A percentile compares a stretch with the other conserved stretches of the same genome.
Conservation (phyloP, 371 early-diverging fungal genomes). For the Capniomyces stellatus region DNA sequence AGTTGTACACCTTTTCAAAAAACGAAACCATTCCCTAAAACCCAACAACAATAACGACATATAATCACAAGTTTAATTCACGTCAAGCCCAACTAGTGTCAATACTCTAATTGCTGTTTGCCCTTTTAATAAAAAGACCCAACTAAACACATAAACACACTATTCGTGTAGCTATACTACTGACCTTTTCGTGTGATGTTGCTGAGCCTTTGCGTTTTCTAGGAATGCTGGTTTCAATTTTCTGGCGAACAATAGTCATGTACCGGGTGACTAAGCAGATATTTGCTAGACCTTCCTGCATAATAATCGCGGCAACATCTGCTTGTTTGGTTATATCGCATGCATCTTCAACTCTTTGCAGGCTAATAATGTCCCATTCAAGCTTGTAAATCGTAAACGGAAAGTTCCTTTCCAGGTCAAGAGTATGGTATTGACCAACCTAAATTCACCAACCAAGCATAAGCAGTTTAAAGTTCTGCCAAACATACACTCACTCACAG, state of each 20-base stretch:
- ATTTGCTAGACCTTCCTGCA: conserved; percentile 91
- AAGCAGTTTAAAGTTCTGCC: neutral
- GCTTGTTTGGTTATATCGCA: conserved; percentile 83
- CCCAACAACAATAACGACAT: too few relatives aligned
- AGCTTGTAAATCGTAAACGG: conserved; percentile 70
- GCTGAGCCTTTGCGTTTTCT: conserved; percentile 80
- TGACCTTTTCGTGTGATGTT: conserved; percentile 71
- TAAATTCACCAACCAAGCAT: conserved; percentile 11
- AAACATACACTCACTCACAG: too few relatives aligned
- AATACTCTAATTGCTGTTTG: neutral
- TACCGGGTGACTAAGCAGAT: conserved; percentile 80
- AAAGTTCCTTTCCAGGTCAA: conserved; percentile 80
- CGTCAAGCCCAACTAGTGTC: neutral
- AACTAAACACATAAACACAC: too few relatives aligned
- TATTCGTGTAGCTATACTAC: neutral
- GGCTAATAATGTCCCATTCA: conserved; percentile 83
- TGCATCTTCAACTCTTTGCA: conserved; percentile 71
- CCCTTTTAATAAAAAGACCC: neutral
- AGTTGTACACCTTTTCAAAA: conserved; percentile 78
- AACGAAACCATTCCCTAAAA: too few relatives aligned
- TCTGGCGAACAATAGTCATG: conserved; percentile 88
- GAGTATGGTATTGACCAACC: conserved; percentile 88
- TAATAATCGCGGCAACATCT: conserved; percentile 84
- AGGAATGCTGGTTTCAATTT: conserved; percentile 80
- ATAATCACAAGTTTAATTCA: too few relatives aligned